phyloP scores from a whole-genome alignment of 345 rosid genomes.

The Melaleuca alternifolia region DNA sequence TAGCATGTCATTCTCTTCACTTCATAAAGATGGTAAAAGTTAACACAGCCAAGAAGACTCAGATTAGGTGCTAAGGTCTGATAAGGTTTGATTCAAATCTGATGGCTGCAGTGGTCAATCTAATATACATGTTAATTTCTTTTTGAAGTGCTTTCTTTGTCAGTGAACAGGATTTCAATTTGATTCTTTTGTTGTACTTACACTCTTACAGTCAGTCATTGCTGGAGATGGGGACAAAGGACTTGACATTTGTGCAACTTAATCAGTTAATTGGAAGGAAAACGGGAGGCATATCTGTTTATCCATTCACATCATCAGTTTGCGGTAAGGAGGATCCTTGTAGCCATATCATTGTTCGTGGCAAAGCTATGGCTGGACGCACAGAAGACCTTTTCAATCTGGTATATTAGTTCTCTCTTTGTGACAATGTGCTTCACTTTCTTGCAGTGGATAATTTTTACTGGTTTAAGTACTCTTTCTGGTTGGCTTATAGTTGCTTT shows the following conservation, averaged over 20 bases:
- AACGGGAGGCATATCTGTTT: constrained; percentile 96
- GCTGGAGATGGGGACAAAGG: constrained; percentile 96
- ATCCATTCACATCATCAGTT: constrained; percentile 83
- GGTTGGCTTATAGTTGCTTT: neutral
- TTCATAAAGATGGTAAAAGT: neutral
- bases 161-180: neutral
- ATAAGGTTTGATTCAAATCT: neutral
- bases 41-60: neutral
- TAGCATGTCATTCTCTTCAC: neutral
- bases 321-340: constrained; percentile 69
- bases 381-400: constrained; percentile 85
- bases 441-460: neutral
- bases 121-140: neutral
- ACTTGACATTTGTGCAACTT: constrained; percentile 86
- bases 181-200: neutral
- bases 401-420: constrained; percentile 26
- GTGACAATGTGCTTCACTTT: neutral
- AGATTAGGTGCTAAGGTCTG: neutral
- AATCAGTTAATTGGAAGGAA: constrained; percentile 98
- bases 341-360: constrained; percentile 78
- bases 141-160: neutral
- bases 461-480: neutral
- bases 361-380: constrained; percentile 92
- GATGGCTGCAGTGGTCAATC: neutral
- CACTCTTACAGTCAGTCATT: constrained; percentile 65